phyloP scores from a whole-genome alignment of 2,329 filamentous ascomycete genomes.

The Coniochaeta prunicola region DNA sequence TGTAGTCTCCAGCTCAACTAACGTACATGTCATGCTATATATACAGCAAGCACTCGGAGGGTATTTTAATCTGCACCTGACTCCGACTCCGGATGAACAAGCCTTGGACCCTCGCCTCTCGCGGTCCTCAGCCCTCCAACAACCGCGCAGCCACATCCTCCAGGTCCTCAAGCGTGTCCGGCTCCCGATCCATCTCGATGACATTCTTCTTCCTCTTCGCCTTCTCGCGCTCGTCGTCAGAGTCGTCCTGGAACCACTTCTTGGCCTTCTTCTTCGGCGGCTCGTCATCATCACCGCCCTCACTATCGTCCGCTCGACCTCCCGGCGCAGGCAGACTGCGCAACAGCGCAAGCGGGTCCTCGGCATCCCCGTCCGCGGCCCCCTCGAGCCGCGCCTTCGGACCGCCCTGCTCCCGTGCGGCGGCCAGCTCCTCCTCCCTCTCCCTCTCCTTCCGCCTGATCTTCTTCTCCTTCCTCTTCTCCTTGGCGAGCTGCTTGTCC shows the following conservation, averaged over 20 bases:
- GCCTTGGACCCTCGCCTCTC: not conserved
- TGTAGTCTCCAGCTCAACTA: not conserved
- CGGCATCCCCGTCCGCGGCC: slow-evolving; percentile 32
- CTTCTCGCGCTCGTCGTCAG: slow-evolving; percentile 40
- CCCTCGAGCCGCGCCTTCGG: slow-evolving; percentile 23
- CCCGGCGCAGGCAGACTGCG: slow-evolving; percentile 47
- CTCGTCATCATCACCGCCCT: slow-evolving; percentile 16
- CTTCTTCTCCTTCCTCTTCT: slow-evolving; percentile 70
- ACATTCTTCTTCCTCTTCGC: slow-evolving; percentile 44
- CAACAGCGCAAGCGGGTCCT: slow-evolving; percentile 50
- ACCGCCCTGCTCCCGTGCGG: slow-evolving; percentile 19
- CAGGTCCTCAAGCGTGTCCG: slow-evolving; percentile 72
- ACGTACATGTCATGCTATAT: not conserved
- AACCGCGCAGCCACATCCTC: slow-evolving; percentile 70
- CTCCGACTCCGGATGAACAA: not conserved
- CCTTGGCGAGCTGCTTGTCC: slow-evolving; percentile 75
- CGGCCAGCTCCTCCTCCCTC: slow-evolving; percentile 27
- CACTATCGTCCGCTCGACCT: slow-evolving; percentile 14
- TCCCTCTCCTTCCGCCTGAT: slow-evolving; percentile 65
- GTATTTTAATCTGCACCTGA: slow-evolving; percentile 14
- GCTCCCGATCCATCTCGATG: slow-evolving; percentile 58
- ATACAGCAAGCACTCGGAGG: not conserved
- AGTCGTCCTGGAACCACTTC: slow-evolving; percentile 73
- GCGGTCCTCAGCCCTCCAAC: slow-evolving; percentile 39
- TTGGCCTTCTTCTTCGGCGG: slow-evolving; percentile 57